phyloP scores from a whole-genome alignment of 2,329 filamentous ascomycete genomes.

The Aspergillus felis region DNA sequence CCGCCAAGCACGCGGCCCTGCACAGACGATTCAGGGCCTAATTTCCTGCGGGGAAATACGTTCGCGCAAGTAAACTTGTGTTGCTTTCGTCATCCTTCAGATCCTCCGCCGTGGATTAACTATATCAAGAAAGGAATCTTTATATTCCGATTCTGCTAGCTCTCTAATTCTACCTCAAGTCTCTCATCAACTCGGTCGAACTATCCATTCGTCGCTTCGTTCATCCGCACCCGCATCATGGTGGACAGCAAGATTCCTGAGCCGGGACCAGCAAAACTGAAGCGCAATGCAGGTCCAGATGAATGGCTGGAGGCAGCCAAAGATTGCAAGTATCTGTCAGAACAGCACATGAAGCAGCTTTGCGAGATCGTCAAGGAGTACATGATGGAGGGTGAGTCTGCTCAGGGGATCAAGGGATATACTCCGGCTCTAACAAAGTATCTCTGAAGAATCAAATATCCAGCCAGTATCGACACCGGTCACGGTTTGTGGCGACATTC shows the following conservation, averaged over 20 bases:
- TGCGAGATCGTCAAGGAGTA: conserved; percentile 99
- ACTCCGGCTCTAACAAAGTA: neutral
- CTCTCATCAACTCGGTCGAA: neutral
- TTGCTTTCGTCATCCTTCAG: neutral
- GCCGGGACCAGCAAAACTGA: conserved; percentile 83
- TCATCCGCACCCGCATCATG: conserved; percentile 24
- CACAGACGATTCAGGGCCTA: neutral
- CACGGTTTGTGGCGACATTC: conserved; percentile 96
- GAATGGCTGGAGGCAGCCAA: conserved; percentile 97
- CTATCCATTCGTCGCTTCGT: neutral
- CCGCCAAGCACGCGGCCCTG: conserved; percentile 11
- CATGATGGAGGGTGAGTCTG: conserved; percentile 80
- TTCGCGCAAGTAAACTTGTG: neutral
- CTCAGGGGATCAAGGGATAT: neutral
- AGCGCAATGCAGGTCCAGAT: conserved; percentile 78
- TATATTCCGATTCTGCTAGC: neutral
- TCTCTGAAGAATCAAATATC: conserved; percentile 80
- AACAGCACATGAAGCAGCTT: conserved; percentile 95
- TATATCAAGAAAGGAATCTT: neutral
- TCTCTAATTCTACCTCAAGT: too few species aligned
- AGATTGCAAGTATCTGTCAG: conserved; percentile 93
- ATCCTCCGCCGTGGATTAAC: neutral
- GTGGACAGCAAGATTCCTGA: conserved; percentile 65
- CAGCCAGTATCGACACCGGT: conserved; percentile 96
- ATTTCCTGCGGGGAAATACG: conserved; percentile 6